phyloP scores from a whole-genome alignment of 108 stramenopile species.

The Skeletonema grethae region DNA sequence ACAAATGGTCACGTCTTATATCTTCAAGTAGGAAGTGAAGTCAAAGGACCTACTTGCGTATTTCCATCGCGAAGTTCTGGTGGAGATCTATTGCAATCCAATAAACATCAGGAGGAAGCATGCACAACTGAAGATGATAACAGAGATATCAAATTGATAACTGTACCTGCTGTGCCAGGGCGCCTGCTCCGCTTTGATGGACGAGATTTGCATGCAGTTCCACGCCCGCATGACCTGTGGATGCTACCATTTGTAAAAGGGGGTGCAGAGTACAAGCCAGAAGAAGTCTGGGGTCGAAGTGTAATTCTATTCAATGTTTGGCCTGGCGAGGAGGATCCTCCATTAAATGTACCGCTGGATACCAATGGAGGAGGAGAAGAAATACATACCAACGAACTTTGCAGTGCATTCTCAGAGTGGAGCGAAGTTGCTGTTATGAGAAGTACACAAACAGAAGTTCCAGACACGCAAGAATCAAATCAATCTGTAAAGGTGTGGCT shows the following conservation, averaged over 20 bases:
- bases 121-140: not conserved
- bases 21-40: conserved; percentile 60
- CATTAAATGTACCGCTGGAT: conserved; percentile 58
- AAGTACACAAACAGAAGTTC: not conserved
- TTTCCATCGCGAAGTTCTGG: conserved; percentile 59
- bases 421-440: conserved; percentile 6
- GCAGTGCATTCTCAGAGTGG: conserved; percentile 36
- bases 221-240: conserved; percentile 74
- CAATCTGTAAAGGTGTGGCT: conserved; percentile 75
- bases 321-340: conserved; percentile 56
- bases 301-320: conserved; percentile 84
- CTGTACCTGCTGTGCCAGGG: conserved; percentile 68
- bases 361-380: conserved; percentile 16
- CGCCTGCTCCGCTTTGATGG: conserved; percentile 76
- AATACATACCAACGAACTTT: conserved; percentile 5
- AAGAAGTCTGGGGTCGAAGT: conserved; percentile 65
- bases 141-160: conserved; percentile 46
- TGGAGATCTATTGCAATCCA: conserved; percentile 52
- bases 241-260: conserved; percentile 66
- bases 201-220: conserved; percentile 72
- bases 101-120: not conserved
- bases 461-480: conserved; percentile 13
- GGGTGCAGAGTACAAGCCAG: conserved; percentile 46
- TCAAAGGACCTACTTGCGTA: conserved; percentile 72
- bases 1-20: conserved; percentile 75